These are phyloP conservation scores for Xylaria sp. DNA, from an alignment of 2,329 filamentous ascomycete species.

Conservation along the genomic window DNA sequence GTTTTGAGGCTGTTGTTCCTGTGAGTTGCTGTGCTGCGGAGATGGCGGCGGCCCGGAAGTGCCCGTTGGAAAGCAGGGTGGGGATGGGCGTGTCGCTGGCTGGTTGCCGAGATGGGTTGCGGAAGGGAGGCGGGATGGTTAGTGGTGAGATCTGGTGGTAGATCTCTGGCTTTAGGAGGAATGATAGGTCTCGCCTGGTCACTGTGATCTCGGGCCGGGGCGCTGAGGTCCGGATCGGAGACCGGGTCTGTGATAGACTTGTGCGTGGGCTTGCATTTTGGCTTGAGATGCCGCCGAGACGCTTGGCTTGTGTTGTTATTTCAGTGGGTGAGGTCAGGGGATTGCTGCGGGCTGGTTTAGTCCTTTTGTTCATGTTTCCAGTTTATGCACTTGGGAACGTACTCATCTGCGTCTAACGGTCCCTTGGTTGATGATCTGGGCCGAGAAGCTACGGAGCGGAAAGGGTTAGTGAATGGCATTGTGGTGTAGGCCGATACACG, in stretches of 20 bases:
- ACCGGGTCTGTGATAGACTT: conserved; percentile 39
- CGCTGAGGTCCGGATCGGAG: conserved; percentile 34
- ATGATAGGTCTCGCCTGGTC: conserved; percentile 78
- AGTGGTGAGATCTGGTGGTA: conserved; percentile 82
- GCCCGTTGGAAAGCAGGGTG: conserved; percentile 74
- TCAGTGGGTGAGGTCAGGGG: conserved; percentile 39
- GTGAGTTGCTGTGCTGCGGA: conserved; percentile 71
- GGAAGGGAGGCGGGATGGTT: conserved; percentile 71
- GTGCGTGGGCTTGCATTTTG: conserved; percentile 41
- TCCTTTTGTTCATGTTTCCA: conserved; percentile 18
- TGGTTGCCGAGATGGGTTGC: conserved; percentile 72
- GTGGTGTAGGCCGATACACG: background rate
- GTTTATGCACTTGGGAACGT: conserved; percentile 49
- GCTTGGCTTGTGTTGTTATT: conserved; percentile 44
- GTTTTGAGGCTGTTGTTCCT: conserved; percentile 47
- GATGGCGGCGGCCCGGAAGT: conserved; percentile 83
- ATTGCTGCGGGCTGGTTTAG: conserved; percentile 35
- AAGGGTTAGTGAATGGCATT: conserved; percentile 44
- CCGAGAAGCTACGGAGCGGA: conserved; percentile 59
- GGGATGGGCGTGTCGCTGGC: conserved; percentile 71
- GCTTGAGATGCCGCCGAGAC: conserved; percentile 38
- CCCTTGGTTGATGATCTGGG: conserved; percentile 79
- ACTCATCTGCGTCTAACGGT: conserved; percentile 81
- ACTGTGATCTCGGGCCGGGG: conserved; percentile 39
- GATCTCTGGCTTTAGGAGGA: conserved; percentile 80